These are phyloP conservation scores for Pyronema omphalodes DNA, from an alignment of 495 filamentous ascomycete species.

Conservation along the genomic window DNA sequence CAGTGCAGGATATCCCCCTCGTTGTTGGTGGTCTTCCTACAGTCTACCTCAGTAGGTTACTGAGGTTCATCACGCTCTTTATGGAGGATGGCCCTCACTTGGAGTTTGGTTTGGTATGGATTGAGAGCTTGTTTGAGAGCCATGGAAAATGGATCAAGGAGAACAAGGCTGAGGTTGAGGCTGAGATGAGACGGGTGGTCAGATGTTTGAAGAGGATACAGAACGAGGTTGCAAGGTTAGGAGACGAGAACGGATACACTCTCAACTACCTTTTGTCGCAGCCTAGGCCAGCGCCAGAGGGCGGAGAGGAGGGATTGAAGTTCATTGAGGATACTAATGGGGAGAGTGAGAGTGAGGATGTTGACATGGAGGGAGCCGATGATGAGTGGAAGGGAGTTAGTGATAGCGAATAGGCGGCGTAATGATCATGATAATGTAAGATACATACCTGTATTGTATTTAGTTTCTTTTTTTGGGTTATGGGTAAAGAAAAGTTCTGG, in stretches of 20 bases:
- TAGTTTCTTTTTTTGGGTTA: no score
- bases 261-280: slow-evolving; percentile 51
- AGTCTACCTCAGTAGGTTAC: slow-evolving; percentile 65
- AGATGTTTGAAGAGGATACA: slow-evolving; percentile 60
- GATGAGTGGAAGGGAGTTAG: slow-evolving; percentile 27
- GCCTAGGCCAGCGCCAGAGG: background rate
- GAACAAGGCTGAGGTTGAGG: slow-evolving; percentile 51
- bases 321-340: background rate
- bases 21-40: slow-evolving; percentile 62
- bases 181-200: slow-evolving; percentile 63
- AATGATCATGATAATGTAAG: no score
- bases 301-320: background rate
- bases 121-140: slow-evolving; percentile 60
- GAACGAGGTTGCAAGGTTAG: slow-evolving; percentile 34
- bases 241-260: slow-evolving; percentile 70
- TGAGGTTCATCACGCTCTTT: slow-evolving; percentile 70
- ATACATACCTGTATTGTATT: no score
- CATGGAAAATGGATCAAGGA: slow-evolving; percentile 74
- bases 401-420: slow-evolving; percentile 5
- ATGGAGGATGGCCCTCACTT: slow-evolving; percentile 83
- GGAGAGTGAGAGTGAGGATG: slow-evolving; percentile 17
- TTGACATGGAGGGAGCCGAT: slow-evolving; percentile 7
- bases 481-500: no score
- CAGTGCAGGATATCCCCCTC: slow-evolving; percentile 52
- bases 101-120: slow-evolving; percentile 85